Evolutionary conservation across 75 land plant genomes (phyloP).

Genomic region (Selaginella tamariscina): DNA sequence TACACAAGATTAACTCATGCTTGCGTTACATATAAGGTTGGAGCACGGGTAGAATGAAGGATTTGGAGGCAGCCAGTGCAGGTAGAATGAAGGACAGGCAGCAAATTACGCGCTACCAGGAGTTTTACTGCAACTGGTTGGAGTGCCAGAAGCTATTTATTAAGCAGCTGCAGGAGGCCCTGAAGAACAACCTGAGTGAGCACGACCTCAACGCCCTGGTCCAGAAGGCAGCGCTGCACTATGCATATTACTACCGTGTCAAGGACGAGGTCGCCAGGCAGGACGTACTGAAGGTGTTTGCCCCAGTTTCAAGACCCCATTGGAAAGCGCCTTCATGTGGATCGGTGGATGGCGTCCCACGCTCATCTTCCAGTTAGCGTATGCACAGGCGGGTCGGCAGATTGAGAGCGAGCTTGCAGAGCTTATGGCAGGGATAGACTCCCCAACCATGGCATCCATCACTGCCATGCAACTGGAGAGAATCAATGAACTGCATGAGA

Average conservation of each 20-base stretch:
- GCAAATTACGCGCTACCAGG: too few species aligned
- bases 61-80: too few species aligned
- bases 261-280: conserved; percentile 33
- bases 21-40: too few species aligned
- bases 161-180: too few species aligned
- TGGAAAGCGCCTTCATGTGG: conserved; percentile 29
- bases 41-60: too few species aligned
- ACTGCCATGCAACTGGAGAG: background rate
- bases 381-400: conserved; percentile 15
- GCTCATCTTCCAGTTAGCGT: conserved; percentile 5
- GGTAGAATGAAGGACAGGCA: too few species aligned
- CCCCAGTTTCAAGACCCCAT: conserved; percentile 28
- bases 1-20: too few species aligned
- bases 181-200: too few species aligned
- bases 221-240: conserved; percentile 21
- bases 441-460: conserved; percentile 8
- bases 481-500: background rate
- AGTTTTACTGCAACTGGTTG: too few species aligned
- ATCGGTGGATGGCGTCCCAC: conserved; percentile 42
- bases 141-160: too few species aligned
- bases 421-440: conserved; percentile 3
- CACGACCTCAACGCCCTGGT: too few species aligned
- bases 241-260: conserved; percentile 30
- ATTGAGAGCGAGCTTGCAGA: conserved; percentile 15
- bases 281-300: conserved; percentile 23